These are phyloP conservation scores for Neopestalotiopsis sp. DNA, from an alignment of 2,329 filamentous ascomycete species.

Conservation along the genomic window DNA sequence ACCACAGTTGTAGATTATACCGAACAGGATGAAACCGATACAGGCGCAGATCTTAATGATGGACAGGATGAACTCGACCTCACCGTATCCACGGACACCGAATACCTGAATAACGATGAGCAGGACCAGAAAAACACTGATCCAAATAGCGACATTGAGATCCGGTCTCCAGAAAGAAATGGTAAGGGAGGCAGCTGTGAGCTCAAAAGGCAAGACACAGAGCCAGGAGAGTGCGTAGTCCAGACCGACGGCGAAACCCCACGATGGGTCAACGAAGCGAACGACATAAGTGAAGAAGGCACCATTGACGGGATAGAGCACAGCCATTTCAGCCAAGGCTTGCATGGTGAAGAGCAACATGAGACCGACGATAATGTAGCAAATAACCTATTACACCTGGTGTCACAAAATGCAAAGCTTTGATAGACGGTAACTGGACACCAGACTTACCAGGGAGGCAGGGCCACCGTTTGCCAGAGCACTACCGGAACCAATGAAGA, in stretches of 20 bases:
- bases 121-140: constrained; percentile 58
- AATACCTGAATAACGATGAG: constrained; percentile 59
- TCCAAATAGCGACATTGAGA: constrained; percentile 59
- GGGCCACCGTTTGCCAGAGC: constrained; percentile 68
- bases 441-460: constrained; percentile 41
- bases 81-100: constrained; percentile 61
- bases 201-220: constrained; percentile 57
- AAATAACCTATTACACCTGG: constrained; percentile 39
- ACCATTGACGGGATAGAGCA: constrained; percentile 64
- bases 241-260: constrained; percentile 61
- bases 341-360: constrained; percentile 65
- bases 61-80: constrained; percentile 63
- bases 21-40: constrained; percentile 68
- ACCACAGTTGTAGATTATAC: constrained; percentile 63
- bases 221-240: constrained; percentile 57
- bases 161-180: constrained; percentile 58
- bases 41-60: constrained; percentile 63
- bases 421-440: not conserved
- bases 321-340: constrained; percentile 64
- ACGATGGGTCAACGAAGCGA: constrained; percentile 65
- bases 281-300: constrained; percentile 67
- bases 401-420: not conserved
- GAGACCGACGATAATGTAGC: constrained; percentile 59
- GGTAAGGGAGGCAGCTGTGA: constrained; percentile 58
- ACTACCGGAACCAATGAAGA: constrained; percentile 71